Base-by-base conservation (phyloP, 1,284 basidiomycete species). In the Leccinum solheimii region DNA sequence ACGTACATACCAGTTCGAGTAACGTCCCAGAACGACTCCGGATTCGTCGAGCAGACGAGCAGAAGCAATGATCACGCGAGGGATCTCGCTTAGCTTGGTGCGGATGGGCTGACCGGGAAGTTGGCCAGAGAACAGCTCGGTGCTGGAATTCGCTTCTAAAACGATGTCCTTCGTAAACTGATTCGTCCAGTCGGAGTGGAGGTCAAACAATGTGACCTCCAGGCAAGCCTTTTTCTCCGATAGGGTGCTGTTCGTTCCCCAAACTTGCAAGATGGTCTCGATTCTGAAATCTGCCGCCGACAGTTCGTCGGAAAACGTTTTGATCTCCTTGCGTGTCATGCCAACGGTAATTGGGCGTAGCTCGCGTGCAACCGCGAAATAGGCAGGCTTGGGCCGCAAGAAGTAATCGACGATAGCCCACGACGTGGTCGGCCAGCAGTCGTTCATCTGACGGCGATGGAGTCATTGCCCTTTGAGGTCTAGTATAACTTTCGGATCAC, bases 401-500 rank as follows among this genome's bases (percentile, higher is more conserved):
- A 87, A 91, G 72, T 92, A 92, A 73, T 93, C 91, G 40, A 83
- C 81, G 62, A 92, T 91, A 1, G 88, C 83, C 91, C 91, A 93
- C 8, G 87, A 90, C n/a, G 89, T 90, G 43, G 85, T 86, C 5
- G 91, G 91, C 89, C 90, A 92, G 70, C 90, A 92, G 68, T 92
- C 91, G 66, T 92, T 92, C 62, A 92, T 78, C 86, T 91, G 55
- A 56, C 5, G 40, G 40, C 9, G 43, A 45, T 57, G 21, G 49
- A 21, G 19, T 48, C 45, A 48, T 48, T 21, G 10, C 19, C 11
- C 2, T 23, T 9, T 14, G 26, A 27, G 14, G 26, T 51, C 26
- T 23, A 10, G 32, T 8, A 45, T 50, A 32, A 36, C 10, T 40
- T 23, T 32, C 26, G 16, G 52, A 62, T 45, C n/a, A 51, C 74